phyloP scores from a whole-genome alignment of 768 basidiomycete genomes.

The Kwoniella sp. region DNA sequence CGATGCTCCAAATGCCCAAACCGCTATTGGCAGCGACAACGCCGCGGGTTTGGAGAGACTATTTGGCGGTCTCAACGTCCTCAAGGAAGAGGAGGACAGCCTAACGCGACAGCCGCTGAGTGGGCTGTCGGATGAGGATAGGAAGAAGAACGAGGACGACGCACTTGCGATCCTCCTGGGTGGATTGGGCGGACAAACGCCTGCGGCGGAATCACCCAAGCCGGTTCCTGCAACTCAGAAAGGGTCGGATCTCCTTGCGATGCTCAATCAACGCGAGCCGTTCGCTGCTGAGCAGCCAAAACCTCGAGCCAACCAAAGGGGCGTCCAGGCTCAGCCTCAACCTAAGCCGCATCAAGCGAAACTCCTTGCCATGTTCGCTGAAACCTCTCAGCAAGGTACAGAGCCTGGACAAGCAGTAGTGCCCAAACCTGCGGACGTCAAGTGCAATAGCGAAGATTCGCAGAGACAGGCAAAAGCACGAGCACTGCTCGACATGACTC shows the following conservation, averaged over 20 bases:
- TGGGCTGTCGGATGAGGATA: constrained; percentile 4
- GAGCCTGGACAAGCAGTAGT: too few relatives aligned
- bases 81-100: constrained; percentile 11
- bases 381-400: too few relatives aligned
- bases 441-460: constrained; percentile 6
- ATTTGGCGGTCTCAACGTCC: constrained; percentile 25
- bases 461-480: constrained; percentile 28
- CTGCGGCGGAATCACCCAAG: constrained; percentile 58
- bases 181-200: constrained; percentile 64
- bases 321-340: neutral
- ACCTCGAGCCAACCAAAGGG: neutral
- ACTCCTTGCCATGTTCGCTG: constrained; percentile 27
- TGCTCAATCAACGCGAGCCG: constrained; percentile 26
- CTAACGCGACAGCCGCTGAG: neutral
- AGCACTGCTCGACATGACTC: constrained; percentile 35
- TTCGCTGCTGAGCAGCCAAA: neutral
- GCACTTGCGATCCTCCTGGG: constrained; percentile 47
- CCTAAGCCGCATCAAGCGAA: constrained; percentile 31
- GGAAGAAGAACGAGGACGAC: constrained; percentile 32
- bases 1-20: neutral
- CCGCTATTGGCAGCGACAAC: constrained; percentile 16
- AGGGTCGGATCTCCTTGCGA: constrained; percentile 25
- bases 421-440: neutral
- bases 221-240: constrained; percentile 16
- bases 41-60: constrained; percentile 29